Conservation (phyloP, 352 stramenopile species). For the Globisporangium okanoganense region DNA sequence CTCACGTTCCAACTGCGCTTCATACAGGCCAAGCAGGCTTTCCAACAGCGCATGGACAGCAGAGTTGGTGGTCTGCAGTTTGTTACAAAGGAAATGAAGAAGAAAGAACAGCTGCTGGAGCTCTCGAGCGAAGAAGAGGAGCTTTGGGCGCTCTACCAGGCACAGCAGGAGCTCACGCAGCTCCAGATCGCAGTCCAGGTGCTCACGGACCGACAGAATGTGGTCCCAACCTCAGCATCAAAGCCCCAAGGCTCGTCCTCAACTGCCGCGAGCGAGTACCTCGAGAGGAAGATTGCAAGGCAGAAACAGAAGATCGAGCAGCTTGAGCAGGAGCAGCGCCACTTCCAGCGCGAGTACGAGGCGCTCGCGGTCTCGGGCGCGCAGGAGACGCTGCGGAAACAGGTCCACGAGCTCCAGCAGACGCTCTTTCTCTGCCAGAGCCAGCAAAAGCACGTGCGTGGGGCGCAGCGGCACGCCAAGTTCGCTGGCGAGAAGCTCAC, state of each 20-base stretch:
- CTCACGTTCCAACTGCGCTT: slow-evolving; percentile 36
- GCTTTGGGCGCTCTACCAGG: slow-evolving; percentile 46
- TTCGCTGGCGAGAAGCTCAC: slow-evolving; percentile 27
- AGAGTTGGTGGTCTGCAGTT: slow-evolving; percentile 17
- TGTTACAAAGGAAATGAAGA: slow-evolving; percentile 32
- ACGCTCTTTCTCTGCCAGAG: slow-evolving; percentile 60
- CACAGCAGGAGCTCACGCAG: slow-evolving; percentile 52
- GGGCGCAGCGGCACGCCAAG: slow-evolving; percentile 32
- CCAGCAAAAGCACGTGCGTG: slow-evolving; percentile 42
- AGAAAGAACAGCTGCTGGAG: slow-evolving; percentile 32
- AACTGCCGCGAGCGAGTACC: slow-evolving; percentile 34
- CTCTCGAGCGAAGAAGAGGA: slow-evolving; percentile 53
- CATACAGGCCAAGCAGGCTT: slow-evolving; percentile 43
- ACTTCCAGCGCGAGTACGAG: slow-evolving; percentile 35
- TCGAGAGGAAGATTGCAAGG: slow-evolving; percentile 46
- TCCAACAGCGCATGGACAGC: slow-evolving; percentile 41
- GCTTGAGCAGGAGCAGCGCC: slow-evolving; percentile 27
- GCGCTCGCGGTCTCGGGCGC: slow-evolving; percentile 29
- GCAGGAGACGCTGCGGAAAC: slow-evolving; percentile 47
- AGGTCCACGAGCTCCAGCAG: slow-evolving; percentile 65
- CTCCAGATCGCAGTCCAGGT: slow-evolving; percentile 53
- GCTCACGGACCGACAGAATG: slow-evolving; percentile 18
- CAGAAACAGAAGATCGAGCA: slow-evolving; percentile 35
- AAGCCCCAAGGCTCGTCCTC: slow-evolving; percentile 11
- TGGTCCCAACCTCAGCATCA: not conserved